These are phyloP conservation scores for Telfairia occidentalis DNA, from an alignment of 331 rosid species.

Conservation along the genomic window DNA sequence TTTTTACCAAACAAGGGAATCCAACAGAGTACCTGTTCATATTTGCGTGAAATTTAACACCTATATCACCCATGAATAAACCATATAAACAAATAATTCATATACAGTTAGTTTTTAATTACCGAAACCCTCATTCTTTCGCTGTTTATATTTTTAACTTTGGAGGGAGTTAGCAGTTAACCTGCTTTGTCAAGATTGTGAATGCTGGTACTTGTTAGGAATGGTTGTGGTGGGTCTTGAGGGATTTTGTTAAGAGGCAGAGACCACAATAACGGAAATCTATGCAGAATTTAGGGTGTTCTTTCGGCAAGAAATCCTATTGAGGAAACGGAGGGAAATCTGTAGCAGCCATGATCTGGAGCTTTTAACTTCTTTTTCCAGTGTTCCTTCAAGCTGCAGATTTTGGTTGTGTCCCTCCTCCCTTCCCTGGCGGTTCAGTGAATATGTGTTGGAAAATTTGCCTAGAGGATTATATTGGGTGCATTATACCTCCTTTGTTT, in stretches of 20 bases:
- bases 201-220: background rate
- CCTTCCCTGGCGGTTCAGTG: background rate
- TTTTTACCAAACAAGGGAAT: background rate
- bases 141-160: background rate
- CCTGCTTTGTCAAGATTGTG: background rate
- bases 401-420: background rate
- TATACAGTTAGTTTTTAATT: background rate
- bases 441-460: background rate
- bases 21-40: background rate
- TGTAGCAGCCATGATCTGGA: background rate
- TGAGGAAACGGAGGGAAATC: background rate
- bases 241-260: background rate
- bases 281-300: background rate
- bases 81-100: background rate
- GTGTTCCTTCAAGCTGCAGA: background rate
- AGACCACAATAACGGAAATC: background rate
- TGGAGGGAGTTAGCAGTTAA: background rate
- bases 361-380: background rate
- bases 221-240: background rate
- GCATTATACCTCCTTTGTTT: background rate
- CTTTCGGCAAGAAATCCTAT: background rate
- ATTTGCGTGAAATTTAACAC: background rate
- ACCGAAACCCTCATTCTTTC: background rate
- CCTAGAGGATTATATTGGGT: background rate
- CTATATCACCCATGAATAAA: background rate